Evolutionary conservation across 2,329 filamentous ascomycete genomes (phyloP), one percentile per base, ranked within the genome.

Genomic region (Nemania serpens): DNA sequence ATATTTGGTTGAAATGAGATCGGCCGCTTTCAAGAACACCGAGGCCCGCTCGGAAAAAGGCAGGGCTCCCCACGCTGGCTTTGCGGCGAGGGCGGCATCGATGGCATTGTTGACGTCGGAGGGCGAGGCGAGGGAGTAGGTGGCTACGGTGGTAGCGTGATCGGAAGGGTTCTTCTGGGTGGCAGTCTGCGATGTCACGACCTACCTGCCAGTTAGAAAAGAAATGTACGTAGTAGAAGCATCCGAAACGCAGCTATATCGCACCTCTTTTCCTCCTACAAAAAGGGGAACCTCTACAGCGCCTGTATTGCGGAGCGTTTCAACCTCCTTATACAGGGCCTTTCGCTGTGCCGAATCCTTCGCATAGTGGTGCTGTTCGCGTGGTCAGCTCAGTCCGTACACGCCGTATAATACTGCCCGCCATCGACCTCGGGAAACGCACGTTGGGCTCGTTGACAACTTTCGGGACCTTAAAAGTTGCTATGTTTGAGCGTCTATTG

Each of bases 361-460:
- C 65, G 83, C 83, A 75, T 97, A 99, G 77, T 94, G 90, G 81
- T 96, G 90, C 93, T 97, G 69, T 58, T 58, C 2, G 51, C 57
- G 41, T 29, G 39, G 54, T 61, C 42, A 60, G 51, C 20, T 33
- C 41, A 36, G n/a, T n/a, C n/a, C n/a, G n/a, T 34, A 22, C 5
- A 17, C 15, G 12, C 47, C 9, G 18, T 15, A 61, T 18, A 45
- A n/a, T 36, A 5, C 15, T 18, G 34, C 22, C 25, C 13, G 15
- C 10, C 15, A 53, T 22, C 22, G 41, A 18, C 36, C 12, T 45
- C 1, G 43, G 20, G 33, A 46, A 36, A 82, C 91, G 76, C 78
- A 97, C 93, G 75, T 97, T 99, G n/a, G 92, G 92, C 80, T 99
- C 95, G 75, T 99, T 99, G 74, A 86, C 81, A 70, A 97, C 86